These are phyloP conservation scores for Lepidium africanum DNA, from an alignment of 345 rosid genomes.

Conservation along the genomic window DNA sequence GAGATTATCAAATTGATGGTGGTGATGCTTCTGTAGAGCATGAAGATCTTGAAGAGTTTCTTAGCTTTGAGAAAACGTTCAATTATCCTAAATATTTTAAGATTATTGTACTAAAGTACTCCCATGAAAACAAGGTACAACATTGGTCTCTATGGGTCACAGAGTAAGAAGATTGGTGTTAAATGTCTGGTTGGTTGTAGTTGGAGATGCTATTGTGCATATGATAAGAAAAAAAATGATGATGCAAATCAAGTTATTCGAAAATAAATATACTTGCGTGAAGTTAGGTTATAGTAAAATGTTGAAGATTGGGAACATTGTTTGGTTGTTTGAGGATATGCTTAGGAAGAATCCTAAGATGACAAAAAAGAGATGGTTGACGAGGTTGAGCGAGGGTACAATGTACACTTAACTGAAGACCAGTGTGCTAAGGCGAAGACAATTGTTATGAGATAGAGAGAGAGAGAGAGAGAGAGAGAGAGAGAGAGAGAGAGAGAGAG, in stretches of 20 bases:
- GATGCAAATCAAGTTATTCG: neutral
- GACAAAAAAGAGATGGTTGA: neutral
- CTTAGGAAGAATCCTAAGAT: neutral
- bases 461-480: no score
- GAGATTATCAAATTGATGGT: no score
- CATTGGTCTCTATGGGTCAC: neutral
- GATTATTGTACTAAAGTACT: neutral
- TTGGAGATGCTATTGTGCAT: neutral
- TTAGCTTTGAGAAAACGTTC: neutral
- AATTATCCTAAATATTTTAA: neutral
- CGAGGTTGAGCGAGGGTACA: neutral
- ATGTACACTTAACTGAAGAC: neutral
- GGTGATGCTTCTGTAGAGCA: no score
- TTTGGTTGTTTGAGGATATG: neutral
- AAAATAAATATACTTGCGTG: neutral
- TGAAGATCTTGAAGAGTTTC: no score
- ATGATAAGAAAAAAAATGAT: neutral
- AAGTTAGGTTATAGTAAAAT: neutral
- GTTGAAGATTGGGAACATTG: neutral
- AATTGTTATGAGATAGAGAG: neutral
- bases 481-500: no score
- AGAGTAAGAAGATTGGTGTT: neutral
- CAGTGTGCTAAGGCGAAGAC: neutral
- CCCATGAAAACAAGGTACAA: neutral
- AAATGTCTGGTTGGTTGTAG: neutral